phyloP scores from a whole-genome alignment of 208 protist species.

The Trypanosoma avium region DNA sequence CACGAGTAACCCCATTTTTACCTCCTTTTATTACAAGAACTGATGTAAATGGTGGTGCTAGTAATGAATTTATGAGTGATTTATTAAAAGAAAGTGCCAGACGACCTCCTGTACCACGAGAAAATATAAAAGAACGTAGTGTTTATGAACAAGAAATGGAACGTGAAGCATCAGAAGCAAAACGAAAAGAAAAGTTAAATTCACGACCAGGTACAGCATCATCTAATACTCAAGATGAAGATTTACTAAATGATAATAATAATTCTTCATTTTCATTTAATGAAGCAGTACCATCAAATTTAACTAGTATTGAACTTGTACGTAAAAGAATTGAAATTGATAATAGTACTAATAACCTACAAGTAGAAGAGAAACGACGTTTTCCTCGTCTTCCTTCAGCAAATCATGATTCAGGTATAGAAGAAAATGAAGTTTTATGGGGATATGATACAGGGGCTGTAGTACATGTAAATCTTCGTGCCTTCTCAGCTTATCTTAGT shows the following conservation, averaged over 20 bases:
- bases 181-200: background rate
- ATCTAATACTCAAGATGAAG: background rate
- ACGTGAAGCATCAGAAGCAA: background rate
- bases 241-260: background rate
- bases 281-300: slow-evolving; percentile 11
- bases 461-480: slow-evolving; percentile 22
- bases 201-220: background rate
- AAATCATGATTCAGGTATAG: background rate
- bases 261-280: slow-evolving; percentile 8
- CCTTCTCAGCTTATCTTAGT: slow-evolving; percentile 15
- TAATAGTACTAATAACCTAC: background rate
- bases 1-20: background rate
- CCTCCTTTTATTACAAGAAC: slow-evolving; percentile 4
- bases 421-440: slow-evolving; percentile 28
- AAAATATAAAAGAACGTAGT: slow-evolving; percentile 22
- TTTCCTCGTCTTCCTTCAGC: background rate
- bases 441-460: slow-evolving; percentile 41
- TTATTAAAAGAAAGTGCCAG: slow-evolving; percentile 1
- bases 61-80: slow-evolving; percentile 10
- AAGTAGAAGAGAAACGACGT: background rate
- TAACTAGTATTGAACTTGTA: slow-evolving; percentile 17
- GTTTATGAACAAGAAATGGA: background rate
- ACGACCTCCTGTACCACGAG: slow-evolving; percentile 23
- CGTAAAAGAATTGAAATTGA: background rate
- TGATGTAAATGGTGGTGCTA: background rate